Percentiles rank a stretch among this genome's conserved stretches.
phyloP scores from a whole-genome alignment of 139 green algal genomes.

The Coccomyxa sp. region DNA sequence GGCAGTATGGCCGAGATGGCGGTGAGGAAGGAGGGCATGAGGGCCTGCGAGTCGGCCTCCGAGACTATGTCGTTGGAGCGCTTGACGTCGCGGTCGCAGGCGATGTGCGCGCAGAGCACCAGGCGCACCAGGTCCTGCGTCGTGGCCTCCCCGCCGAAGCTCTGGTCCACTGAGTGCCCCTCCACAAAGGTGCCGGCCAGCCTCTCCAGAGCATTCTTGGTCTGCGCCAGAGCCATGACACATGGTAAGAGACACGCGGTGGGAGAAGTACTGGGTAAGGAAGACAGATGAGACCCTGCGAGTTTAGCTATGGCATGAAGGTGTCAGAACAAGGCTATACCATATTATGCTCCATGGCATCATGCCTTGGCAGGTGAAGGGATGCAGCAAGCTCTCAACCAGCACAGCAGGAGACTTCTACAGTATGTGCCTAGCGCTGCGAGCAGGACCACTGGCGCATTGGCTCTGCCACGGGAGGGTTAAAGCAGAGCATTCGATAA shows the following conservation, averaged over 20 bases:
- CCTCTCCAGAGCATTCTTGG: not conserved
- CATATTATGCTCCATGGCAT: not conserved
- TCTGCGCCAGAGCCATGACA: not conserved
- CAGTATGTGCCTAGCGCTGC: not conserved
- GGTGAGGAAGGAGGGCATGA: not conserved
- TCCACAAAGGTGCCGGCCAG: not conserved
- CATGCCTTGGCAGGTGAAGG: not conserved
- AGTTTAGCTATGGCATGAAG: too few relatives aligned
- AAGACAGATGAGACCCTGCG: too few relatives aligned
- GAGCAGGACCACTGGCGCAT: not conserved
- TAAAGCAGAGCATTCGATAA: not conserved
- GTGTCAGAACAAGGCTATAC: not conserved
- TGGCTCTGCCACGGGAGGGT: not conserved
- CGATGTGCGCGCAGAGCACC: not conserved
- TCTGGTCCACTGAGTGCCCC: not conserved
- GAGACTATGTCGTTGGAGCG: not conserved
- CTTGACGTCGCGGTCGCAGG: not conserved
- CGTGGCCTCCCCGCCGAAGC: not conserved
- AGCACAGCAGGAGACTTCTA: not conserved
- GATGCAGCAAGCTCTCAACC: not conserved
- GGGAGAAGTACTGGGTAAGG: too few relatives aligned
- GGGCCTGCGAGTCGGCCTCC: too few relatives aligned
- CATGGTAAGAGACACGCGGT: too few relatives aligned
- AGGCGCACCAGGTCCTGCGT: not conserved
- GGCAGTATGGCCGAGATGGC: not conserved